Percentiles rank a stretch among this genome's conserved stretches.
Evolutionary conservation across 176 grass and related monocot genomes (phyloP).

Genomic region (Elaeis guineensis): DNA sequence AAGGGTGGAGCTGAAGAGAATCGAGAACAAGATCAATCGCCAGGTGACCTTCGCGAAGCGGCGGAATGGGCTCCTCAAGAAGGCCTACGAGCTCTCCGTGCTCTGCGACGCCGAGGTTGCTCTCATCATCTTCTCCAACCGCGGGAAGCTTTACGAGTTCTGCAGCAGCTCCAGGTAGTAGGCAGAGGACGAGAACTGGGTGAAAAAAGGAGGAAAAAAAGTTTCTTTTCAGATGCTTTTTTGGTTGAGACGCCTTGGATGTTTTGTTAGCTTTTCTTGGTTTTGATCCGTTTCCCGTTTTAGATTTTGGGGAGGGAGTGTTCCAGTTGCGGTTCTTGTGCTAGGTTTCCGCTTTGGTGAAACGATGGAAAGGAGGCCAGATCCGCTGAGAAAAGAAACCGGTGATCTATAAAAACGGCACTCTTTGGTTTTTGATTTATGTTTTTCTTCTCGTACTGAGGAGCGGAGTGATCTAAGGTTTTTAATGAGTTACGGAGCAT

Average conservation of each 20-base stretch:
- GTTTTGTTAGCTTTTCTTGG: slow-evolving; percentile 4
- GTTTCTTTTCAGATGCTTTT: background rate
- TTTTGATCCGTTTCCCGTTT: slow-evolving; percentile 10
- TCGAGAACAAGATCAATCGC: background rate
- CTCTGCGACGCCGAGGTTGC: background rate
- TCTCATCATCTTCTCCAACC: background rate
- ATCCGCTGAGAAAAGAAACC: too few species aligned
- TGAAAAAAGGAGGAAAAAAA: too few species aligned
- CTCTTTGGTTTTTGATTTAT: too few species aligned
- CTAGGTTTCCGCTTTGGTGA: slow-evolving; percentile 15
- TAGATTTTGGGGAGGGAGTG: background rate
- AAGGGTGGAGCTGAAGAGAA: background rate
- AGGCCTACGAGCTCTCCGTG: background rate
- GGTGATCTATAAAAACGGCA: too few species aligned
- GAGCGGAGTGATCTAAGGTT: too few species aligned
- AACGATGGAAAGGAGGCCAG: background rate
- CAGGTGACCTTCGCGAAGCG: slow-evolving; percentile 3
- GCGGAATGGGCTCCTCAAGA: background rate
- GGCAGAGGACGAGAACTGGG: too few species aligned
- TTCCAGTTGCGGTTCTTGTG: background rate
- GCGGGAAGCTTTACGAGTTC: slow-evolving; percentile 28
- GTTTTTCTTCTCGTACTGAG: too few species aligned
- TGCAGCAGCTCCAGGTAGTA: slow-evolving; percentile 55
- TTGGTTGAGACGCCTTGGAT: background rate
- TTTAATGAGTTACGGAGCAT: too few species aligned